Evolutionary conservation across 805 yeast genomes (phyloP).

Genomic region (Huiozyma sinensis): DNA sequence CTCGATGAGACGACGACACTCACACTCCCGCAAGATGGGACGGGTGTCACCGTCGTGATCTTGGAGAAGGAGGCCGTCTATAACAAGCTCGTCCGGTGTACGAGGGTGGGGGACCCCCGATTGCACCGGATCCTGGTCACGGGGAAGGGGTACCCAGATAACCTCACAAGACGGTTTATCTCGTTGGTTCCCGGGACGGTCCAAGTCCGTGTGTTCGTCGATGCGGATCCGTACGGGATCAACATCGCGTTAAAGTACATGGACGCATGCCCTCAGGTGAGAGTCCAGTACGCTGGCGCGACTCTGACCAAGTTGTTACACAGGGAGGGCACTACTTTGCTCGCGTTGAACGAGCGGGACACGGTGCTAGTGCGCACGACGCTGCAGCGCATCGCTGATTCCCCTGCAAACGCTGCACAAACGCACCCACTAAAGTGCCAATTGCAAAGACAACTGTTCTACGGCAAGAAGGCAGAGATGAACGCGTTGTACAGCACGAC

Average conservation of each 20-base stretch:
- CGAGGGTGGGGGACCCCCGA: conserved; percentile 1
- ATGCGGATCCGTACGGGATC: conserved; percentile 59
- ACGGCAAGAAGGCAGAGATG: conserved; percentile 53
- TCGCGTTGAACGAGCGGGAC: conserved; percentile 23
- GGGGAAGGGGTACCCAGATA: conserved; percentile 66
- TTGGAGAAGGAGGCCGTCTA: conserved; percentile 48
- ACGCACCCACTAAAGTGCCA: conserved; percentile 11
- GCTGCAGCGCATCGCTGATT: conserved; percentile 7
- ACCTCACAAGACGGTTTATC: conserved; percentile 39
- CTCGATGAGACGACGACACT: conserved; percentile 15
- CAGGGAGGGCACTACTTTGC: conserved; percentile 8
- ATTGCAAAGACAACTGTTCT: conserved; percentile 45
- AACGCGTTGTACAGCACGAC: conserved; percentile 27
- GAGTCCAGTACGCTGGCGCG: conserved; percentile 16
- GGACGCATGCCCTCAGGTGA: background rate
- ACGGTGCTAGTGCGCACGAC: conserved; percentile 16
- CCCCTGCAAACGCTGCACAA: too few relatives aligned
- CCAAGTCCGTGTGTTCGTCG: conserved; percentile 40
- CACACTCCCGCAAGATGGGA: background rate
- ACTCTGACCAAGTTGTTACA: conserved; percentile 10
- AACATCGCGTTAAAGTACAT: conserved; percentile 42
- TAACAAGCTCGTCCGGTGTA: conserved; percentile 21
- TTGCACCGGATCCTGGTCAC: conserved; percentile 35
- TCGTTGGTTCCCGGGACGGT: conserved; percentile 9
- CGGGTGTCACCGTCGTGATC: conserved; percentile 24